Evolutionary conservation across 352 stramenopile genomes (phyloP).

Genomic region (Phytophthora pini): DNA sequence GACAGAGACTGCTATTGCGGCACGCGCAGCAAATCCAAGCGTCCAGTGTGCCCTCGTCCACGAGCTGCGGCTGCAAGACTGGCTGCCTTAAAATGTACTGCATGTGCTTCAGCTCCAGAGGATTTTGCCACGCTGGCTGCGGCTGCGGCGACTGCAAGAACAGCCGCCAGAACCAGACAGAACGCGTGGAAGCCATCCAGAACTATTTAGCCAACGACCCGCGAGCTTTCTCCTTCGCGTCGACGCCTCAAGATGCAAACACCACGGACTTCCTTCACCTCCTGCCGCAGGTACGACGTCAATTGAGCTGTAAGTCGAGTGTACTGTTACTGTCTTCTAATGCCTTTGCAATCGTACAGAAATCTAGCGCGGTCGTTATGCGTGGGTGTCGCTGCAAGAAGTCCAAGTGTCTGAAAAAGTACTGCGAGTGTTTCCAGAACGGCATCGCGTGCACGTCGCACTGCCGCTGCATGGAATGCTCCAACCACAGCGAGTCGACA

Average conservation of each 20-base stretch:
- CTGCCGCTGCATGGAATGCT: conserved; percentile 96
- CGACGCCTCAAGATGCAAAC: conserved; percentile 34
- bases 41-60: conserved; percentile 73
- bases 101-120: conserved; percentile 82
- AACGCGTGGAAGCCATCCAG: conserved; percentile 80
- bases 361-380: conserved; percentile 76
- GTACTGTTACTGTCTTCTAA: background rate
- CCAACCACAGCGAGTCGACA: conserved; percentile 76
- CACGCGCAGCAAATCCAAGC: conserved; percentile 79
- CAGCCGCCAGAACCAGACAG: conserved; percentile 51
- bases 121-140: conserved; percentile 80
- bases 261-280: conserved; percentile 69
- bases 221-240: conserved; percentile 75
- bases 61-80: conserved; percentile 86
- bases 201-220: conserved; percentile 80
- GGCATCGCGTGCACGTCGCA: conserved; percentile 88
- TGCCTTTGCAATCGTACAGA: conserved; percentile 30
- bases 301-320: background rate
- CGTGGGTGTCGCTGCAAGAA: conserved; percentile 97
- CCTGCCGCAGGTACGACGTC: conserved; percentile 55
- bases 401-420: conserved; percentile 97
- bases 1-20: conserved; percentile 52
- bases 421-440: conserved; percentile 98
- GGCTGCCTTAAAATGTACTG: conserved; percentile 90
- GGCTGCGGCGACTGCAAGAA: conserved; percentile 83